These are phyloP conservation scores for Candida mesenterica DNA, from an alignment of 1,139 yeast species.

Conservation along the genomic window DNA sequence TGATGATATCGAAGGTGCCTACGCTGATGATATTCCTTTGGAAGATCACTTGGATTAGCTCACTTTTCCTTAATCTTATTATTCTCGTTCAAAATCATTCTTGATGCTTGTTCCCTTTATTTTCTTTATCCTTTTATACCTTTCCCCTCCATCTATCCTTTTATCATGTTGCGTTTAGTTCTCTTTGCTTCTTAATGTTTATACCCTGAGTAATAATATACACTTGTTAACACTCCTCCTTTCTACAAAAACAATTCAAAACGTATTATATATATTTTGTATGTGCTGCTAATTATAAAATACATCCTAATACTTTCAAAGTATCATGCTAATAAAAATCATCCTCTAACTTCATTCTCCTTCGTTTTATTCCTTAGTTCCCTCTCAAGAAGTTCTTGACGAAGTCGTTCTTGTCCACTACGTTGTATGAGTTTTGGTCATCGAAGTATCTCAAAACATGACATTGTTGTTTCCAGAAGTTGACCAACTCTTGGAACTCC, in stretches of 20 bases:
- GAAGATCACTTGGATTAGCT: slow-evolving; percentile 51
- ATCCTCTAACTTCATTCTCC: slow-evolving; percentile 1
- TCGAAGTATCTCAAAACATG: slow-evolving; percentile 83
- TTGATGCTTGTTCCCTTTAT: slow-evolving; percentile 2
- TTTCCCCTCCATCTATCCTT: background rate
- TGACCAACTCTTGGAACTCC: slow-evolving; percentile 86
- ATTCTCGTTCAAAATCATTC: slow-evolving; percentile 3
- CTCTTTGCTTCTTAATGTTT: slow-evolving; percentile 12
- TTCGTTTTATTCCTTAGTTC: slow-evolving; percentile 16
- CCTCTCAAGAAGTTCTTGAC: slow-evolving; percentile 76
- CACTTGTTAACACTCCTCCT: background rate
- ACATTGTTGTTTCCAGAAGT: slow-evolving; percentile 89
- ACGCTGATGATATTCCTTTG: slow-evolving; percentile 61
- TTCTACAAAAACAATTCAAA: background rate
- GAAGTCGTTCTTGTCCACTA: slow-evolving; percentile 52
- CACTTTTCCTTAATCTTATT: slow-evolving; percentile 3
- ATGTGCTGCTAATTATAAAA: slow-evolving; percentile 3
- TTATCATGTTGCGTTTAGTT: slow-evolving; percentile 6
- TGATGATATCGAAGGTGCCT: slow-evolving; percentile 54
- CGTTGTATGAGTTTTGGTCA: slow-evolving; percentile 55
- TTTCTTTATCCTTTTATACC: slow-evolving; percentile 8
- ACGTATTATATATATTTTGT: slow-evolving; percentile 3
- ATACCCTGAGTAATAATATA: slow-evolving; percentile 14
- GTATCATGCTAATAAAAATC: slow-evolving; percentile 9
- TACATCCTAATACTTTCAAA: slow-evolving; percentile 6